Evolutionary conservation across 306 rosid genomes (phyloP).

Genomic region (Quercus wislizeni): DNA sequence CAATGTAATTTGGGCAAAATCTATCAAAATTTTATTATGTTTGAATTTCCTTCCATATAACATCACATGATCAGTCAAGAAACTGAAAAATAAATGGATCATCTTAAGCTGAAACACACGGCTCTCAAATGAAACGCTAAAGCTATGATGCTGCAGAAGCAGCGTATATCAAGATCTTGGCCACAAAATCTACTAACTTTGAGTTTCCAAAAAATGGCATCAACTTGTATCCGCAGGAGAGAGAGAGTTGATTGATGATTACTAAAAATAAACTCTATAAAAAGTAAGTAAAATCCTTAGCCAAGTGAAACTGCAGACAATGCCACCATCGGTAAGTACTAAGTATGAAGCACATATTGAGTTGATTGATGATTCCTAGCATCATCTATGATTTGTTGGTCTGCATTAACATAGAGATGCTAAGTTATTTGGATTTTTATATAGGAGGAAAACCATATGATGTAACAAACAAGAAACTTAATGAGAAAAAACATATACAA

Average conservation of each 20-base stretch:
- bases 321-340: conserved; percentile 16
- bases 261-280: not conserved
- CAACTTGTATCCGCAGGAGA: not conserved
- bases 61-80: not conserved
- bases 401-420: conserved; percentile 42
- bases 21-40: not conserved
- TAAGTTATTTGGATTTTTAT: not conserved
- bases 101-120: not conserved
- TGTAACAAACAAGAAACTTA: not conserved
- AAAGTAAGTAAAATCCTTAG: not conserved
- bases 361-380: not conserved
- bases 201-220: not conserved
- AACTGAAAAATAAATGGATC: not conserved
- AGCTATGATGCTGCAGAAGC: not conserved
- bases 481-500: not conserved
- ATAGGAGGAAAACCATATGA: not conserved
- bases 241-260: too few species aligned
- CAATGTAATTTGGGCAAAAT: not conserved
- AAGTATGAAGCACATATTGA: conserved; percentile 14
- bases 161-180: not conserved
- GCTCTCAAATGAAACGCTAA: not conserved
- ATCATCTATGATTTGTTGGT: conserved; percentile 37
- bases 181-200: not conserved
- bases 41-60: not conserved
- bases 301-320: conserved; percentile 16